Base-by-base conservation (phyloP, 1,284 basidiomycete species). In the Microbotryum scabiosae region DNA sequence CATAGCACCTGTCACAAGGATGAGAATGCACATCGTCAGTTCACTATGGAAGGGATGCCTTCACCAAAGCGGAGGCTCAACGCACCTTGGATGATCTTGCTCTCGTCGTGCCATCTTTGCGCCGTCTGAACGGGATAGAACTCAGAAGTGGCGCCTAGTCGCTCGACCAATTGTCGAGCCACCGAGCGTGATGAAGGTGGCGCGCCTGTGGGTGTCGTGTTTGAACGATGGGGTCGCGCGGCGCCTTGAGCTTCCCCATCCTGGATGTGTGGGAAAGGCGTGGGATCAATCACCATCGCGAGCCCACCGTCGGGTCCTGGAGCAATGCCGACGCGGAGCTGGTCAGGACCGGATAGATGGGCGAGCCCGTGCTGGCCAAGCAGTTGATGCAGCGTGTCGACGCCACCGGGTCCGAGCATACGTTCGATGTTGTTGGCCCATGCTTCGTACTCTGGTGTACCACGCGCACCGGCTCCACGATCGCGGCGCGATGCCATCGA, bases 51-150 rank as follows among this genome's bases (percentile, higher is more conserved):
- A 16, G 47, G 23, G 43, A 45, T 20, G 4, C 5, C 16, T n/a
- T 3, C 46, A 10, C 1, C 12, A 4, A 18, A 32, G 8, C 0
- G 10, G 18, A 50, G 23, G 10, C 14, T 6, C 10, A 86, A 84
- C 68, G 84, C 82, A 43, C 87, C 84, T 61, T 91, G 84, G 18
- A 90, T 78, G 56, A 89, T 85, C 69, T 86, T 87, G 59, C 83
- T 83, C 75, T 96, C 93, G 71, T 97, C 92, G 1, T 82, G 78
- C 93, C 94, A 97, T 51, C 94, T 83, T 70, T 88, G 86, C n/a
- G 85, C 73, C 0, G 94, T 97, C 12, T 77, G 86, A 62, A 89
- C 76, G 4, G 92, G 92, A 12, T 73, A 67, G 68, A 78, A 80
- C 18, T 77, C 77, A 23, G 72, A 67, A 7, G 63, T 59, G n/a